Evolutionary conservation across 78 protist species (phyloP), one percentile per base, ranked within the genome.

Genomic region (Dictyostelium citrinum): DNA sequence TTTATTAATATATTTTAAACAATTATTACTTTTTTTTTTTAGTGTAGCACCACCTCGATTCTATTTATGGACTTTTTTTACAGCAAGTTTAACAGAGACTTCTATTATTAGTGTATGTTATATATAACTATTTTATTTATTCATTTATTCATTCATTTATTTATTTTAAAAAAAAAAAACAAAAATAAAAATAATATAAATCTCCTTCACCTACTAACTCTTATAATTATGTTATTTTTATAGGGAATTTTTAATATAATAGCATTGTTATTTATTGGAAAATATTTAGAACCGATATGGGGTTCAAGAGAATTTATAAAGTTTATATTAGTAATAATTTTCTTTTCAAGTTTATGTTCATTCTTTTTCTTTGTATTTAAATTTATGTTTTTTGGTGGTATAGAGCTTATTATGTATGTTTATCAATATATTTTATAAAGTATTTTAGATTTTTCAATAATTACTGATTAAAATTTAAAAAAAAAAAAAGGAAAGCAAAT

Each of bases 261-360:
- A n/a, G 5, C 71, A 17, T 24, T 88, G 49, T 31, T 88, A 9
- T 49, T 27, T 9, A 31, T 67, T 35, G 93, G 93, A 8, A 76
- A 78, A 68, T 67, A 88, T 33, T 88, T 88, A 33, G 93, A 88
- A 68, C 93, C 93, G 16, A 46, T 88, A 33, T 88, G 93, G 93
- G 93, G 93, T 12, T 78, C 86, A 22, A 76, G 49, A 78, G 93
- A 78, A 27, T 88, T 88, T 67, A 24, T 88, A 9, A 88, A 88
- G 51, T 88, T 78, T 35, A 76, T 88, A 35, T 9, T 27, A 22
- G 27, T 88, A 17, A 81, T 88, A 6, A 88, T 78, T 68, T 20
- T 88, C 22, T 61, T 78, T 7, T 46, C 85, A 60, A 78, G 81
- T 33, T 14, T 78, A 5, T 27, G 27, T 11, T 22, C 80, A 61